Percentiles rank a stretch among this genome's conserved stretches.
Conservation (phyloP, 1,284 basidiomycete species). For the Ganoderma leucocontextum region DNA sequence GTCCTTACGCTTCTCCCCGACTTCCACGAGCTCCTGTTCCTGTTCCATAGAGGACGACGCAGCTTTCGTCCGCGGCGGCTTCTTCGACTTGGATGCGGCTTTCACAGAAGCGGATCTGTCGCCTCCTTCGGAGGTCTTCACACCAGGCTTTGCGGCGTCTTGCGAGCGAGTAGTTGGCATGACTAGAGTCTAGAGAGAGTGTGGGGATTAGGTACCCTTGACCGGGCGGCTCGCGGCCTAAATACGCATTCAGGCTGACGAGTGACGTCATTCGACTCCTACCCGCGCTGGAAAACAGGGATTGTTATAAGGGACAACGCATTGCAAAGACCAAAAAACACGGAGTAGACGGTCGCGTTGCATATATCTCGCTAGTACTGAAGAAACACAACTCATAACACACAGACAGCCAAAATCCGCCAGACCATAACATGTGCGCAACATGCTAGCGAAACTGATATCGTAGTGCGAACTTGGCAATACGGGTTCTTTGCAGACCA, state of each 20-base stretch:
- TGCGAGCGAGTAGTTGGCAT: constrained; percentile 49
- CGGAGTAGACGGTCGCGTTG: neutral
- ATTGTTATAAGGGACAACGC: too few relatives aligned
- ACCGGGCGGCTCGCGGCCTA: neutral
- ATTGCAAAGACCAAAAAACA: too few relatives aligned
- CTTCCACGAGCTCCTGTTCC: neutral
- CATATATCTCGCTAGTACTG: neutral
- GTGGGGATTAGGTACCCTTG: neutral
- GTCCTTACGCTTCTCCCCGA: constrained; percentile 31
- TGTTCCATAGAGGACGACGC: constrained; percentile 13
- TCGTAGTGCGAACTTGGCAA: neutral
- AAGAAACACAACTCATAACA: too few relatives aligned
- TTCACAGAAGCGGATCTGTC: constrained; percentile 6
- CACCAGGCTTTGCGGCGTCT: constrained; percentile 33
- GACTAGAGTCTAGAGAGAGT: neutral
- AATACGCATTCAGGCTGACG: neutral
- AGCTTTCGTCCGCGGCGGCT: constrained; percentile 23
- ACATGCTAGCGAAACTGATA: neutral
- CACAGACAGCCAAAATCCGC: too few relatives aligned
- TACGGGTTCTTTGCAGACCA: too few relatives aligned
- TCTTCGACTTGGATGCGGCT: constrained; percentile 27
- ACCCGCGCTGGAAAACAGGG: neutral
- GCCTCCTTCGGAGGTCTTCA: constrained; percentile 1
- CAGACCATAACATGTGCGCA: too few relatives aligned
- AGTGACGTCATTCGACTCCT: neutral